Evolutionary conservation across 2,329 filamentous ascomycete species (phyloP).

Genomic region (Fusarium lyarnte): DNA sequence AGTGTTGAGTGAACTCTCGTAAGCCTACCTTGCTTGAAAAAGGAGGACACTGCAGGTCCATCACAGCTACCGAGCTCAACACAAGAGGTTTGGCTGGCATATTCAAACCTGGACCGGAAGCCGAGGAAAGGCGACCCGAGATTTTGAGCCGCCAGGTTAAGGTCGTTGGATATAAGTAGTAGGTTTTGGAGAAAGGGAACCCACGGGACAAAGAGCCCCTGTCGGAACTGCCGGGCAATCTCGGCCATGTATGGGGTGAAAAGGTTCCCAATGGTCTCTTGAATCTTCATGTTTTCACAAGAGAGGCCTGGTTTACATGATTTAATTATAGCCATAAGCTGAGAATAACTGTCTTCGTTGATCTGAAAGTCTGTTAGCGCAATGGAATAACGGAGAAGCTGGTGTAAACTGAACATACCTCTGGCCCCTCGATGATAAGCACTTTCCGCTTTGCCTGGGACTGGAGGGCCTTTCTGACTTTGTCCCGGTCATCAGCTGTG

Average conservation of each 20-base stretch:
- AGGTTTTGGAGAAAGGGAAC: not conserved
- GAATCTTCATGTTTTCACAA: not conserved
- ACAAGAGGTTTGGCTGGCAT: not conserved
- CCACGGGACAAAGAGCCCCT: not conserved
- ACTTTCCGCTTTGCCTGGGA: not conserved
- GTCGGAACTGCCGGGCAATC: not conserved
- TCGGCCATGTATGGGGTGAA: not conserved
- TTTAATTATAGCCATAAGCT: not conserved
- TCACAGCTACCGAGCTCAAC: not conserved
- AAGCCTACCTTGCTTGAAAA: not conserved
- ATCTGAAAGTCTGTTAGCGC: not conserved
- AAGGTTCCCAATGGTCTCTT: not conserved
- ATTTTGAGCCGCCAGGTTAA: not conserved
- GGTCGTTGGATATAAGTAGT: not conserved
- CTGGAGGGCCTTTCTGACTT: not conserved
- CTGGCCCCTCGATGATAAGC: not conserved
- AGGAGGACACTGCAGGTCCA: not conserved
- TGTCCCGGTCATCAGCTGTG: not conserved
- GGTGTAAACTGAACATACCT: not conserved
- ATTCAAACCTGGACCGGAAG: not conserved
- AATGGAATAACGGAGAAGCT: not conserved
- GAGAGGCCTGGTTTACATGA: not conserved
- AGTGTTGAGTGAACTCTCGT: rapidly evolving
- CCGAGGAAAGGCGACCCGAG: not conserved
- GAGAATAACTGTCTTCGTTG: not conserved